Evolutionary conservation across 2,329 filamentous ascomycete species (phyloP).

Genomic region (Neonectria sp.): DNA sequence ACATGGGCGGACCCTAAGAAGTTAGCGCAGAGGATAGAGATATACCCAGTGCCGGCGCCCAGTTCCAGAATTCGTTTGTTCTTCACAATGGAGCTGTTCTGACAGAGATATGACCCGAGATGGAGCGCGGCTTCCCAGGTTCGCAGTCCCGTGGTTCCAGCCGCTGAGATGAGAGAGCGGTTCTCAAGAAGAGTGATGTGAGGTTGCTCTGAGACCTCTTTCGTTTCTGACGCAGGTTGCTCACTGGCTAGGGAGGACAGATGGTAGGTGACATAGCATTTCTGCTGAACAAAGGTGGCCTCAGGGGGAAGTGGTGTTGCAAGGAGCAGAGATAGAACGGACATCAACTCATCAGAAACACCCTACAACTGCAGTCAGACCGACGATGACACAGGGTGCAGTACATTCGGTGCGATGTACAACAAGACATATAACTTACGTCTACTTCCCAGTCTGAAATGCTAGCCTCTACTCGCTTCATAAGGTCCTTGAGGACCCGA

Average conservation of each 20-base stretch:
- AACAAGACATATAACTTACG: slow-evolving; percentile 70
- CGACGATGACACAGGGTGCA: background rate
- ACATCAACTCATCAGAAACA: slow-evolving; percentile 86
- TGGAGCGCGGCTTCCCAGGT: slow-evolving; percentile 88
- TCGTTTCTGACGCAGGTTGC: slow-evolving; percentile 11
- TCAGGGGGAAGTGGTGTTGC: slow-evolving; percentile 75
- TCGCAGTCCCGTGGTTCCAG: slow-evolving; percentile 81
- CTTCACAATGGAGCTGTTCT: slow-evolving; percentile 60
- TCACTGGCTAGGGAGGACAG: slow-evolving; percentile 53
- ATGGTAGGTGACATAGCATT: slow-evolving; percentile 82
- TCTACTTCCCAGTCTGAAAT: slow-evolving; percentile 88
- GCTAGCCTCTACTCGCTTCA: slow-evolving; percentile 78
- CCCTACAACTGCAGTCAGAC: slow-evolving; percentile 69
- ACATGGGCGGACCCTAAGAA: slow-evolving; percentile 72
- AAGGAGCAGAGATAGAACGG: slow-evolving; percentile 76
- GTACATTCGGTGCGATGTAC: background rate
- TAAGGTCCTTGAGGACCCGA: slow-evolving; percentile 80
- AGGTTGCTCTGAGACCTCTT: slow-evolving; percentile 8
- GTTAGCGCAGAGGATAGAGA: slow-evolving; percentile 82
- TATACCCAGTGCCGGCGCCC: slow-evolving; percentile 82
- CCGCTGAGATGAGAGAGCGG: slow-evolving; percentile 76
- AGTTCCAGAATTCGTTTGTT: slow-evolving; percentile 78
- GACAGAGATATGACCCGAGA: slow-evolving; percentile 77
- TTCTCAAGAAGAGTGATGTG: slow-evolving; percentile 78
- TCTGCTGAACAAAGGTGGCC: slow-evolving; percentile 76